A percentile compares a stretch with the other conserved stretches of the same genome.
These are phyloP conservation scores for Saturnispora ahearnii DNA, from an alignment of 805 yeast species.

Conservation along the genomic window DNA sequence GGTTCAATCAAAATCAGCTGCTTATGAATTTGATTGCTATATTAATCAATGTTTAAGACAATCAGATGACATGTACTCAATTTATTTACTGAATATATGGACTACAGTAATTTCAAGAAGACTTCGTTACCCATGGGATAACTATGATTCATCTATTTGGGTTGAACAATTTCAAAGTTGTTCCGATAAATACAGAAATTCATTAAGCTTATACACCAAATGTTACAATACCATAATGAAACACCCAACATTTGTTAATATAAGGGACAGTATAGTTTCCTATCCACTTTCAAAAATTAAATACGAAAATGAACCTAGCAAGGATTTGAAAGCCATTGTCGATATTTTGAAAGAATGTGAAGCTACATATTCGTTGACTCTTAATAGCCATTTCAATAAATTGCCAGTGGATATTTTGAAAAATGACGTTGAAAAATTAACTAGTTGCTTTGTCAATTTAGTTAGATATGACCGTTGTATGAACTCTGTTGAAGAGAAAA, in stretches of 20 bases:
- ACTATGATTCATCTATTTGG: slow-evolving; percentile 2
- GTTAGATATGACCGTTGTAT: slow-evolving; percentile 3
- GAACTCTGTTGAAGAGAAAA: neutral
- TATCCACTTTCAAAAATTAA: slow-evolving; percentile 28
- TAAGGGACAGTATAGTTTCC: slow-evolving; percentile 43
- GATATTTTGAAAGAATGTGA: slow-evolving; percentile 4
- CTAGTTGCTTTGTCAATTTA: slow-evolving; percentile 9
- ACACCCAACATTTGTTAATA: slow-evolving; percentile 42
- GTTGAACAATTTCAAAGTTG: neutral
- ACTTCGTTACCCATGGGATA: neutral
- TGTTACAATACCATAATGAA: slow-evolving; percentile 27
- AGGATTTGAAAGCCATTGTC: neutral
- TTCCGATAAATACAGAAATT: slow-evolving; percentile 12
- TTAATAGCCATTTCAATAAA: neutral
- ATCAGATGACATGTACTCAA: neutral
- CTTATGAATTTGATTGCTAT: neutral
- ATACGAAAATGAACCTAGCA: neutral
- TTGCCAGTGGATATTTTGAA: slow-evolving; percentile 7
- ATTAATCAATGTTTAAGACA: neutral
- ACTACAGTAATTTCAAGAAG: slow-evolving; percentile 4
- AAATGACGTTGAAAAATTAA: slow-evolving; percentile 7
- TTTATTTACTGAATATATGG: slow-evolving; percentile 4
- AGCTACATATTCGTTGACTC: neutral
- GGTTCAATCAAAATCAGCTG: neutral
- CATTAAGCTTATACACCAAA: slow-evolving; percentile 18